Evolutionary conservation across 1,139 yeast species (phyloP).

Genomic region (Yamadazyma conglobata): DNA sequence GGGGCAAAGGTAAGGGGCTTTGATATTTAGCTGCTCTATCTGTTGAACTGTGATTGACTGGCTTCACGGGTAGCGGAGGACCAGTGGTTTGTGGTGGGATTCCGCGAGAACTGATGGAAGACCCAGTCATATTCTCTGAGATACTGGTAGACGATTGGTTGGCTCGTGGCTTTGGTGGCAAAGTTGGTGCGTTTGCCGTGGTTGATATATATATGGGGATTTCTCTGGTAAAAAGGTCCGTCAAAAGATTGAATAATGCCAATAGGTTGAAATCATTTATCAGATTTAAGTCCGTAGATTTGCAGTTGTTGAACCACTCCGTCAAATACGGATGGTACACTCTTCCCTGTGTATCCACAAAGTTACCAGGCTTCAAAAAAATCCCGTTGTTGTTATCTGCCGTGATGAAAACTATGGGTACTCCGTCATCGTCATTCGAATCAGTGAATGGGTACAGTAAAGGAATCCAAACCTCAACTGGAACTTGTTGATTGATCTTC

Average conservation of each 20-base stretch:
- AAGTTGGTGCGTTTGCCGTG: background rate
- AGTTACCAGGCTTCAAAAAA: conserved; percentile 55
- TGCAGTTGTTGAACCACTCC: conserved; percentile 47
- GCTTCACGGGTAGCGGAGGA: conserved; percentile 10
- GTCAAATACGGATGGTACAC: conserved; percentile 69
- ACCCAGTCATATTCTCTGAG: too few relatives aligned
- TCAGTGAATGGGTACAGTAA: conserved; percentile 53
- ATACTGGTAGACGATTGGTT: too few relatives aligned
- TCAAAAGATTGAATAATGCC: conserved; percentile 33
- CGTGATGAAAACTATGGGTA: conserved; percentile 62
- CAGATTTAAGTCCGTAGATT: conserved; percentile 8
- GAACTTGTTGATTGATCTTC: conserved; percentile 35
- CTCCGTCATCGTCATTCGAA: conserved; percentile 20
- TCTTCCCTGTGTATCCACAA: conserved; percentile 70
- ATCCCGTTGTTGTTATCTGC: conserved; percentile 42
- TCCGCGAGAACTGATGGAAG: too few relatives aligned
- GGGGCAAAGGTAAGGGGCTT: conserved; percentile 34
- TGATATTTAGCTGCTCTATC: too few relatives aligned
- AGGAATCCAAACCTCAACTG: conserved; percentile 77
- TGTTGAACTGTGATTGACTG: conserved; percentile 26
- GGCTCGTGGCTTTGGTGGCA: conserved; percentile 1
- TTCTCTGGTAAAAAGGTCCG: conserved; percentile 39
- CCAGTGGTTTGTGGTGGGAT: conserved; percentile 7
- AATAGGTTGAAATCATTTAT: conserved; percentile 31
- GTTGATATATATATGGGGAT: conserved; percentile 16